Conservation (phyloP, 371 early-diverging fungal species). For the Rhizomucor miehei region DNA sequence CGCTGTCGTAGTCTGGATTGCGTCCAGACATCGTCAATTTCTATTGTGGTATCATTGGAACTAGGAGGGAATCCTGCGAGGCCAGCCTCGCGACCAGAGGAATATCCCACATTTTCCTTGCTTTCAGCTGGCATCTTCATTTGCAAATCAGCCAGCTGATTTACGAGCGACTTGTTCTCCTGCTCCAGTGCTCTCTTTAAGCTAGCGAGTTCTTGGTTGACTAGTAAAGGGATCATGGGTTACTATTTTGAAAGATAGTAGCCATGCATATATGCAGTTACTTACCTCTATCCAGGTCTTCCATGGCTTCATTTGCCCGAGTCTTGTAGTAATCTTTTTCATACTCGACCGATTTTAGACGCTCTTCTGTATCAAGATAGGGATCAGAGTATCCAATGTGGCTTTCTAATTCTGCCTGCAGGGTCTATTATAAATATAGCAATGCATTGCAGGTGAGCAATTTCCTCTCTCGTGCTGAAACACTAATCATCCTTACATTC, state of each 20-base stretch:
- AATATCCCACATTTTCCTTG: not conserved
- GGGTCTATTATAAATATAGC: slow-evolving; percentile 14
- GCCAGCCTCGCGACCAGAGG: not conserved
- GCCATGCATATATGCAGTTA: not conserved
- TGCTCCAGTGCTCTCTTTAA: slow-evolving; percentile 28
- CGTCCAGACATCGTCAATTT: slow-evolving; percentile 33
- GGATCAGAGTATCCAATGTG: slow-evolving; percentile 7
- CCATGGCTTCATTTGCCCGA: slow-evolving; percentile 37
- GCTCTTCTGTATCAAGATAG: slow-evolving; percentile 17
- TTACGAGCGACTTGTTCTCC: slow-evolving; percentile 31
- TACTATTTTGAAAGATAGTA: not conserved
- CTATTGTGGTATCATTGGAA: slow-evolving; percentile 15
- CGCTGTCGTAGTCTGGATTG: slow-evolving; percentile 32
- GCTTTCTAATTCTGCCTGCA: slow-evolving; percentile 26
- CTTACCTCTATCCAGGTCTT: slow-evolving; percentile 34
- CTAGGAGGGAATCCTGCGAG: not conserved
- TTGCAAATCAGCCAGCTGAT: slow-evolving; percentile 30
- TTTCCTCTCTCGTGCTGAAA: not conserved
- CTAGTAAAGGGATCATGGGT: slow-evolving; percentile 7
- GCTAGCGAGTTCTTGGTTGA: slow-evolving; percentile 29
- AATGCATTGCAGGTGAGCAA: not conserved
- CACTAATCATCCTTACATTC: slow-evolving; percentile 1
- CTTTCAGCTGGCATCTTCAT: slow-evolving; percentile 10
- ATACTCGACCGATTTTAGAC: slow-evolving; percentile 29
- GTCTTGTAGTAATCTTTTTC: slow-evolving; percentile 48